phyloP scores from a whole-genome alignment of 208 protist genomes.

The Trypanosomatidae sp. region DNA sequence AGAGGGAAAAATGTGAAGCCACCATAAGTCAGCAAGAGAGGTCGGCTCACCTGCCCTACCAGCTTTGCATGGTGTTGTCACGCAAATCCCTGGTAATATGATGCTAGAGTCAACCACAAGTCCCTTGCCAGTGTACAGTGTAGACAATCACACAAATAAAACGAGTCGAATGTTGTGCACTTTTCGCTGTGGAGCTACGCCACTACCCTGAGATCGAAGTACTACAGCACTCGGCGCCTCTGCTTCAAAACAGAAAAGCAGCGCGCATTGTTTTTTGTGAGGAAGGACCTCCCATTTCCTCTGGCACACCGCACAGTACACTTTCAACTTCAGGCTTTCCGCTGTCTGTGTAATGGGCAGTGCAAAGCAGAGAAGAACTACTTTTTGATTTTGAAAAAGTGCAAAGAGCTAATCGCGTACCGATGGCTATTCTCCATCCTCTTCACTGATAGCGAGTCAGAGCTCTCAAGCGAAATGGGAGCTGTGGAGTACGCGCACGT shows the following conservation, averaged over 20 bases:
- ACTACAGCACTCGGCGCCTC: not conserved
- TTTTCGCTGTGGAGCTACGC: not conserved
- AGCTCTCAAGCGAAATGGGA: not conserved
- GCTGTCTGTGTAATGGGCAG: not conserved
- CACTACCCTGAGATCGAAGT: not conserved
- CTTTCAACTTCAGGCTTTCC: not conserved
- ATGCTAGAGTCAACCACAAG: not conserved
- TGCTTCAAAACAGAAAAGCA: not conserved
- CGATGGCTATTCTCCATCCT: not conserved
- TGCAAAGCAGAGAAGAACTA: conserved; percentile 2
- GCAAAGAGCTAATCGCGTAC: not conserved
- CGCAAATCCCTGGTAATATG: not conserved
- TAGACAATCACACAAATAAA: not conserved
- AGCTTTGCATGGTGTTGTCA: not conserved
- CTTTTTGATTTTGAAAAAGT: not conserved
- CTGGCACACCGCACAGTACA: not conserved
- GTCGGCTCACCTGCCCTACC: not conserved
- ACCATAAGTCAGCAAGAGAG: not conserved
- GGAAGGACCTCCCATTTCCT: not conserved
- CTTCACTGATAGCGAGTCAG: not conserved
- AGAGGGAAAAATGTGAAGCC: not conserved
- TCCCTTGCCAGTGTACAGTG: not conserved
- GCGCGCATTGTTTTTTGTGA: not conserved
- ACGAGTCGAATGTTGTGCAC: not conserved
- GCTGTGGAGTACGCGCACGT: not conserved